Conservation (phyloP, 495 filamentous ascomycete species). For the Penicillium waksmanii region DNA sequence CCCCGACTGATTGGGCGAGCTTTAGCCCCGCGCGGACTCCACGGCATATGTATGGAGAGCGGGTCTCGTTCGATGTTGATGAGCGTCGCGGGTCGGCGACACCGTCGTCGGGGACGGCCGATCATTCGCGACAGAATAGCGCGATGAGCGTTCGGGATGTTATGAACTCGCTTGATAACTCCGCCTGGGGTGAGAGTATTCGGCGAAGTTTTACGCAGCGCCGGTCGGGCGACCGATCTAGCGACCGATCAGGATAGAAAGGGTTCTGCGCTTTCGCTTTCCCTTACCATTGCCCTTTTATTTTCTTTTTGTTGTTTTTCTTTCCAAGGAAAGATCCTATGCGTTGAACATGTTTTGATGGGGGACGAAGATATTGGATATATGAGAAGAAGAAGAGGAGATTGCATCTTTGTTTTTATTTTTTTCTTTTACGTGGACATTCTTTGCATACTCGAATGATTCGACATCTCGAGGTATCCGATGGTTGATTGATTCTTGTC, state of each 20-base stretch:
- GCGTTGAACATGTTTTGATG: constrained; percentile 17
- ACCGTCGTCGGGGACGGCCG: constrained; percentile 8
- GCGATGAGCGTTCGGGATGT: constrained; percentile 77
- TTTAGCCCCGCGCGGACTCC: constrained; percentile 49
- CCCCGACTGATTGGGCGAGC: constrained; percentile 51
- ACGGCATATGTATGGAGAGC: constrained; percentile 35
- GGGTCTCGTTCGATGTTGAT: constrained; percentile 35
- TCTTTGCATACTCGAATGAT: constrained; percentile 26
- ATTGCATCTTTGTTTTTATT: constrained; percentile 7
- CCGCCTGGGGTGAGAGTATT: constrained; percentile 91
- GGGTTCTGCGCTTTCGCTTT: background rate
- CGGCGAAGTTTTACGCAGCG: constrained; percentile 83
- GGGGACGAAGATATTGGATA: constrained; percentile 20
- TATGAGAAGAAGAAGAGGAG: constrained; percentile 16
- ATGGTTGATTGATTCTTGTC: background rate
- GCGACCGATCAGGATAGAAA: constrained; percentile 28
- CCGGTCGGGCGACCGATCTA: constrained; percentile 48
- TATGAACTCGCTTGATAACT: constrained; percentile 79
- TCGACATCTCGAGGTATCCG: constrained; percentile 13
- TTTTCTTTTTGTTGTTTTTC: background rate
- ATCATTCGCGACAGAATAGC: constrained; percentile 57
- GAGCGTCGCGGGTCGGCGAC: constrained; percentile 17
- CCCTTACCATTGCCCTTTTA: background rate
- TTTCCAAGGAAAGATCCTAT: background rate
- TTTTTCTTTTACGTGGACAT: constrained; percentile 26